phyloP scores from a whole-genome alignment of 371 early-diverging fungal species.

The Rhizopus delemar region DNA sequence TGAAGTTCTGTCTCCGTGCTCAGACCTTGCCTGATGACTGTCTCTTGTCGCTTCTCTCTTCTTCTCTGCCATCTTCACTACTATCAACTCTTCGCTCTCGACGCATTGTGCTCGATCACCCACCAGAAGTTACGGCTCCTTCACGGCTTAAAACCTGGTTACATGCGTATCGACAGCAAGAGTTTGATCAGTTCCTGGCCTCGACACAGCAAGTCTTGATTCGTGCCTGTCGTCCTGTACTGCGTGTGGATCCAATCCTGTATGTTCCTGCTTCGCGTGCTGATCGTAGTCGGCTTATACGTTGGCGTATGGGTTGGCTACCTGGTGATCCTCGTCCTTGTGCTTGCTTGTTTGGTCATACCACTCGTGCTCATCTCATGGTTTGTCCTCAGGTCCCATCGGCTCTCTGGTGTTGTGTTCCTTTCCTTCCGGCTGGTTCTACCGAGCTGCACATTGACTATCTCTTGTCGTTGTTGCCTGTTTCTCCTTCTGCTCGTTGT shows the following conservation, averaged over 20 bases:
- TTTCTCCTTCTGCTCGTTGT: not conserved
- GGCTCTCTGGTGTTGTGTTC: no score
- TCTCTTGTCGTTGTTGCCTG: not conserved
- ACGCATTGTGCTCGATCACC: not conserved
- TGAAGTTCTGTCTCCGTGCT: conserved; percentile 5
- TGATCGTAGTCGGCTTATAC: conserved; percentile 8
- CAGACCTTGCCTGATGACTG: conserved; percentile 9
- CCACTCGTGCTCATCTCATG: no score
- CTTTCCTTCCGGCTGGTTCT: no score
- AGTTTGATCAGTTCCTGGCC: not conserved
- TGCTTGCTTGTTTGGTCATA: no score
- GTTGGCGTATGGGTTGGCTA: conserved; percentile 25
- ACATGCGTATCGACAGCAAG: no score
- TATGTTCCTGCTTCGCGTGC: not conserved
- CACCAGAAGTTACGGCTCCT: not conserved
- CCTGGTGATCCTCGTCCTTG: conserved; percentile 3
- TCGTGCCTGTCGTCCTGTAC: not conserved
- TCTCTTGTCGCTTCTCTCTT: conserved; percentile 1
- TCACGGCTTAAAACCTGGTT: not conserved
- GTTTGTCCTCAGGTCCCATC: no score
- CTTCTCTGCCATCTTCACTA: not conserved
- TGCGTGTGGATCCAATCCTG: no score
- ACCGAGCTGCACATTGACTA: no score
- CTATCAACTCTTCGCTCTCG: no score
- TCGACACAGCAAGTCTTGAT: not conserved